Evolutionary conservation across 352 stramenopile genomes (phyloP), one percentile per base, ranked within the genome.

Genomic region (Phytophthora kernoviae): DNA sequence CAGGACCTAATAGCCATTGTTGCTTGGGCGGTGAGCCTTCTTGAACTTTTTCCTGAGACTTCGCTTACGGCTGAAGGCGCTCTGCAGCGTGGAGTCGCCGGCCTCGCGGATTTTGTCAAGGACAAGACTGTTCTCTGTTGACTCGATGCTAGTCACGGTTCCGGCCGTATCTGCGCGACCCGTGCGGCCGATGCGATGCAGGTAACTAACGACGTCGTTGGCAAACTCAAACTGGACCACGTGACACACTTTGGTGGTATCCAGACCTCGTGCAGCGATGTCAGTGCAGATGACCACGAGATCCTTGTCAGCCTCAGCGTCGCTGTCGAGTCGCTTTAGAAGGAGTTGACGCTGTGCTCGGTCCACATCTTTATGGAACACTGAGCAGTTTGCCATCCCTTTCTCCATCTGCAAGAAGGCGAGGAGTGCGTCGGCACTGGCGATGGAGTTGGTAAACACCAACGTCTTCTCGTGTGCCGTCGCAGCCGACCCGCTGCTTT

Each of bases 201-300:
- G 69, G 42, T 91, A 87, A 53, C 79, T 90, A 54, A 94, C 81
- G n/a, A 91, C 77, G 54, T 94, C 81, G 50, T 65, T 81, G 9
- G 85, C 85, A 51, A 91, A 94, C 55, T 94, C 85, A 54, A 87
- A 90, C 64, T 94, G 85, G 0, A 94, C 67, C 34, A 94, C 85
- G 49, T 94, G 82, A 4, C 63, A 44, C 40, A 93, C 84, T 44
- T 79, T 76, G 14, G 73, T 88, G 5, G 83, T 91, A 45, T 94
- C 85, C 2, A 94, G 69, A 0, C 85, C 85, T 20, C 82, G 70
- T 14, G 85, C 83, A 0, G 83, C 85, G 26, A 94, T 92, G 54
- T 94, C 85, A 4, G 85, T 94, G 48, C 81, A 90, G 15, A 92
- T 71, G 1, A 92, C 74, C 2, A 89, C 69, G 0, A 79, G 55